These are phyloP conservation scores for Fonsecaea pedrosoi DNA, from an alignment of 2,329 filamentous ascomycete genomes.

Conservation along the genomic window DNA sequence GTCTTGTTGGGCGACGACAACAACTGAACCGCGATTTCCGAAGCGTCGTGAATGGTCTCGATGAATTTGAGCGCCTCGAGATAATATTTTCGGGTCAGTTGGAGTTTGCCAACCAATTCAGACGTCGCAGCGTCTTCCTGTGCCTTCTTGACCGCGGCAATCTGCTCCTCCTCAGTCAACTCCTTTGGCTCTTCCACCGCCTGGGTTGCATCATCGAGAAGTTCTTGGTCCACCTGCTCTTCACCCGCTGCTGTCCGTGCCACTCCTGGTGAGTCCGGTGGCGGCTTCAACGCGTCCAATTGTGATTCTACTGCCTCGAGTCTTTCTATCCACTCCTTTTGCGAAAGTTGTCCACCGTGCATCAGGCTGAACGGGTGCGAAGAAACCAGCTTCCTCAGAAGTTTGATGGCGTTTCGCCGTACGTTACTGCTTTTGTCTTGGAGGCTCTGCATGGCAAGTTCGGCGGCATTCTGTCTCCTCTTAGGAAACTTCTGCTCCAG, in stretches of 20 bases:
- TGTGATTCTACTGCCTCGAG: constrained; percentile 84
- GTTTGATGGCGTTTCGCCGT: constrained; percentile 89
- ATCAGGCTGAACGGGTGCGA: constrained; percentile 94
- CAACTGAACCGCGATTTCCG: constrained; percentile 80
- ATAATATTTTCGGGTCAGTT: constrained; percentile 88
- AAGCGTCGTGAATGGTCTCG: constrained; percentile 83
- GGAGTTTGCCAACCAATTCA: constrained; percentile 85
- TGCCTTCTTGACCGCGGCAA: constrained; percentile 75
- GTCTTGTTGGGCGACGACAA: constrained; percentile 96
- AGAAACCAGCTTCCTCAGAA: constrained; percentile 84
- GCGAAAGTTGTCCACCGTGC: constrained; percentile 83
- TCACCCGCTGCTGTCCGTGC: constrained; percentile 67
- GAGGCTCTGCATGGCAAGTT: constrained; percentile 84
- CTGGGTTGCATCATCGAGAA: constrained; percentile 89
- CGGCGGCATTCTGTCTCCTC: constrained; percentile 82
- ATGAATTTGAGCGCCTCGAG: constrained; percentile 94
- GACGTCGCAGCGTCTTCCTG: constrained; percentile 87
- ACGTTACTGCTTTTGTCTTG: constrained; percentile 99
- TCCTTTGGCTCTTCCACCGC: constrained; percentile 73
- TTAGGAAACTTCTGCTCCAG: constrained; percentile 97
- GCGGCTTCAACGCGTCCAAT: constrained; percentile 79
- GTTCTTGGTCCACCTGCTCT: constrained; percentile 75
- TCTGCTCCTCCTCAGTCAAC: constrained; percentile 81
- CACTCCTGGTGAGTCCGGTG: constrained; percentile 74
- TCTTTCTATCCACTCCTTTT: constrained; percentile 83